Evolutionary conservation across 2,329 filamentous ascomycete species (phyloP).

Genomic region (Penicillium sp.): DNA sequence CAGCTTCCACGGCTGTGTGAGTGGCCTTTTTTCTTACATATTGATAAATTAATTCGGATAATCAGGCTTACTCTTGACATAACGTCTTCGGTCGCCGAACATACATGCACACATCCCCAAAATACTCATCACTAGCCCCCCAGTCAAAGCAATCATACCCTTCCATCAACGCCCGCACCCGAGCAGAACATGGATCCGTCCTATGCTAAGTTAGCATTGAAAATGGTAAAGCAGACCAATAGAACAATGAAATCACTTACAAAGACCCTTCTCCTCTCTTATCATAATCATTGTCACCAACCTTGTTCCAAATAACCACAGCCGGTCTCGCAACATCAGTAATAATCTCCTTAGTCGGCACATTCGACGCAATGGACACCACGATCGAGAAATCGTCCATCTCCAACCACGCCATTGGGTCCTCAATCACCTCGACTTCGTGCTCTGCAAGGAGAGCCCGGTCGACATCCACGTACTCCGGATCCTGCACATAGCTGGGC

Average conservation of each 20-base stretch:
- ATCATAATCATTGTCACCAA: constrained; percentile 9
- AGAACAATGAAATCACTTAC: not conserved
- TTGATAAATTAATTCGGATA: not conserved
- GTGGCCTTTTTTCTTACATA: not conserved
- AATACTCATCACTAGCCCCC: constrained; percentile 2
- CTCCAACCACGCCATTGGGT: constrained; percentile 35
- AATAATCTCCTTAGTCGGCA: constrained; percentile 40
- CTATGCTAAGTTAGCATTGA: constrained; percentile 4
- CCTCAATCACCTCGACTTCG: constrained; percentile 25
- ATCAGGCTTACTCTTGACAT: not conserved
- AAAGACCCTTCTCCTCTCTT: not conserved
- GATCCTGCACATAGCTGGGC: constrained; percentile 27
- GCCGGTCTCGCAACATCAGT: constrained; percentile 37
- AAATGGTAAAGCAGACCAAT: not conserved
- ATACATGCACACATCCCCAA: constrained; percentile 11
- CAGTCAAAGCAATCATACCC: constrained; percentile 17
- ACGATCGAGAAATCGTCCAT: constrained; percentile 37
- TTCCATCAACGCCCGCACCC: constrained; percentile 15
- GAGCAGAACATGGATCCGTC: constrained; percentile 13
- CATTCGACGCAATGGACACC: constrained; percentile 30
- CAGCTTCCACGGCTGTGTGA: not conserved
- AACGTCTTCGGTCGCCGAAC: constrained; percentile 6
- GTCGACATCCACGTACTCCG: constrained; percentile 17
- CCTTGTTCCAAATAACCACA: constrained; percentile 23
- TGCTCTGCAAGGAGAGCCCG: constrained; percentile 9